A percentile compares a stretch with the other conserved stretches of the same genome.
These are phyloP conservation scores for Salpingoeca rosetta DNA, from an alignment of 78 protist genomes.

Conservation along the genomic window DNA sequence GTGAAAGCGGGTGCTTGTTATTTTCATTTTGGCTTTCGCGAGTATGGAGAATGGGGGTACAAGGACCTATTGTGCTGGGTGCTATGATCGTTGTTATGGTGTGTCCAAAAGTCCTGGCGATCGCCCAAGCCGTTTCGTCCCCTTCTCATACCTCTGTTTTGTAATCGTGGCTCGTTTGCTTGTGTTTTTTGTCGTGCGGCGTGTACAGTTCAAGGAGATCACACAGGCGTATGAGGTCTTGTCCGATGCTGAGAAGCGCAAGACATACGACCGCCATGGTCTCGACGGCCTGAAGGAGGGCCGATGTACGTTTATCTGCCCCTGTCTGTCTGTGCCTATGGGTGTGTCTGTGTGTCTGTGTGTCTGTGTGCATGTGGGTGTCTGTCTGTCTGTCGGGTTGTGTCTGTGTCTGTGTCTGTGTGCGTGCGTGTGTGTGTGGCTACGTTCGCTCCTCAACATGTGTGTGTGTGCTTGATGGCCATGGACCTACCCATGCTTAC, in stretches of 20 bases:
- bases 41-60: too few relatives aligned
- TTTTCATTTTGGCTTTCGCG: background rate
- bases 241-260: constrained; percentile 70
- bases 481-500: too few relatives aligned
- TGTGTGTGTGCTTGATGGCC: background rate
- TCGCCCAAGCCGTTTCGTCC: too few relatives aligned
- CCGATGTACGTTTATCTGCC: constrained; percentile 8
- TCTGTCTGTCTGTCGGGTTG: too few relatives aligned
- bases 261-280: constrained; percentile 83
- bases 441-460: background rate
- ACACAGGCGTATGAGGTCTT: constrained; percentile 82
- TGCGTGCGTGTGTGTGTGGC: background rate
- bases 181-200: background rate
- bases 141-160: background rate
- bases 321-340: background rate
- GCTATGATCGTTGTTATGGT: too few relatives aligned
- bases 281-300: constrained; percentile 41
- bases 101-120: too few relatives aligned
- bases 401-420: background rate
- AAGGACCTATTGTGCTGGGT: too few relatives aligned
- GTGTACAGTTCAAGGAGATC: constrained; percentile 75
- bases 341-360: background rate
- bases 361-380: too few relatives aligned
- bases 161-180: background rate
- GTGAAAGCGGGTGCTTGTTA: background rate